Base-by-base conservation (phyloP, 768 basidiomycete species). In the Astraeus odoratus region DNA sequence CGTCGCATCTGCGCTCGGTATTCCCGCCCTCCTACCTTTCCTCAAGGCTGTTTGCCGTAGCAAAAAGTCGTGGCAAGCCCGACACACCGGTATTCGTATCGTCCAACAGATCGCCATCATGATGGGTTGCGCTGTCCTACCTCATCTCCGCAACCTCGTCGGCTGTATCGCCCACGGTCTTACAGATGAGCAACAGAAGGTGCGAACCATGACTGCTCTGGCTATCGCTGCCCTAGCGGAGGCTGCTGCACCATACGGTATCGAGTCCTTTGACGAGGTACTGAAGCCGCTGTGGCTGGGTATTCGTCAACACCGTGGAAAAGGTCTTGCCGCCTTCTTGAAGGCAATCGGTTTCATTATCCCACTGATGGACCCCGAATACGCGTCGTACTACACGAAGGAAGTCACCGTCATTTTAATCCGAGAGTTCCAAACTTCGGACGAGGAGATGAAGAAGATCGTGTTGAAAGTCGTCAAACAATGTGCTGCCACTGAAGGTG, bases 391-490 rank as follows among this genome's bases (percentile, higher is more conserved):
- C 70, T 99, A 99, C 65, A 97, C 94, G 39, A 95, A 95, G 67
- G 95, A 97, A 71, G 92, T 95, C 44, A 94, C 89, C 9, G 86
- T 93, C 52, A 94, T 95, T 61, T 85, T 95, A 46, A 95, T 95
- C 51, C 91, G 96, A 59, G 95, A 97, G 69, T 98, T 97, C 73
- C 93, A 95, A 64, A 96, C 94, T 5, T 95, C 95, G 8, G 96
- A 99, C 63, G 96, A 99, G 65, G 96, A 99, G 73, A 99, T 99
- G 96, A 95, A 98, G 79, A 96, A 98, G 76, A 98, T 98, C 53
- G 96, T 99, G 5, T 69, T 99, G 41, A 98, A 98, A 66, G 96
- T 99, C 46, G 94, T 98, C 56, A 96, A 98, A 67, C 96, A 98
- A 64, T 98, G 96, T 59, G 91, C 96, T 25, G 90, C 92, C 8